Evolutionary conservation across 2,329 filamentous ascomycete species (phyloP), one percentile per base, ranked within the genome.

Genomic region (Hymenotorrendiella dingleyae): DNA sequence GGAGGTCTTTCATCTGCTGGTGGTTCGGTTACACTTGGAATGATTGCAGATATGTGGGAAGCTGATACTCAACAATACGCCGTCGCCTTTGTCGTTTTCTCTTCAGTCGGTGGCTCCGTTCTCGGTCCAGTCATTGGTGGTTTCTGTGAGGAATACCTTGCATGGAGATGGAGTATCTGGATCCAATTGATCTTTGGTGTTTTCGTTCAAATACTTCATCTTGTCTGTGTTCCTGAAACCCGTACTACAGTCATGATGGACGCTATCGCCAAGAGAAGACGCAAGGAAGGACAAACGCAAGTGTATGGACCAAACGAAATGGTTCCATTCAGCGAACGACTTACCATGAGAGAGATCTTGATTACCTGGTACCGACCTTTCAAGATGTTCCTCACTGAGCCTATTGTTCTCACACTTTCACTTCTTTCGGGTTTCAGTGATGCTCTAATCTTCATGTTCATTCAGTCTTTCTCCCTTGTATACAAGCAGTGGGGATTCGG

Each of bases 141-240:
- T 1, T 89, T 89, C 56, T 76, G 82, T 14, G 76, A 89, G 60
- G 63, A 76, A 23, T 79, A 78, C 52, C 69, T 85, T 0, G 59
- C 66, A 20, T 93, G 86, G 86, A 73, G 75, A 51, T 89, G 83
- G 83, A 78, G 73, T 42, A 89, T 91, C 60, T 93, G 87, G 86
- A 84, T 91, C 46, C 85, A 90, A 63, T 74, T 91, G 49, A 88
- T 90, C 53, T 80, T 91, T 40, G 86, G 86, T 14, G 82, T 66
- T 7, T 71, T 77, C 24, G 77, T 87, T 3, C 85, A 90, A 58
- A 14, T 76, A 4, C 56, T 85, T 4, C 84, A 89, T 59, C 67
- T 83, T 37, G 57, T 84, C 45, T 70, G 78, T 6, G 86, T 93
- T 1, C 86, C 86, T 1, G 87, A 93, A 63, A 93, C 87, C 0